Evolutionary conservation across 805 yeast genomes (phyloP), one percentile per base, ranked within the genome.

Genomic region (Lipomyces yamadae): DNA sequence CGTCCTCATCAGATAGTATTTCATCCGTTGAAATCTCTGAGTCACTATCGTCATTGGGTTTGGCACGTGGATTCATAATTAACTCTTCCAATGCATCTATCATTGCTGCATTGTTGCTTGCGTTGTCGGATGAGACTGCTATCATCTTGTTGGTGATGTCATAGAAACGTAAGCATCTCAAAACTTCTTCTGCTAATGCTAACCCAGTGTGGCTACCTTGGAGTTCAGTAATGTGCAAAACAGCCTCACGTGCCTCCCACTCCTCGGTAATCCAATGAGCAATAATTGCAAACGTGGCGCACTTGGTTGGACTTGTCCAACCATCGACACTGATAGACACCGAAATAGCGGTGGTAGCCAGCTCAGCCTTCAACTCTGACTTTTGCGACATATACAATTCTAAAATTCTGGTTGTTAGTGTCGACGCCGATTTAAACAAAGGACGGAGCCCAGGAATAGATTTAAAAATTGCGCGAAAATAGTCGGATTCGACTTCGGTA

Each of bases 401-500:
- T n/a, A 50, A 50, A 50, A 50, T 50, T 50, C 54, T 29, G 29
- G 54, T 50, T 50, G n/a, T 50, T 3, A 4, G 30, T n/a, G 54
- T 50, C 54, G 54, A 50, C 29, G 54, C 54, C n/a, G 54, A 50
- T n/a, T 50, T 50, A 50, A 15, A 50, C 54, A 50, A 50, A 50
- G 8, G 54, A 15, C 8, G 13, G 54, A 50, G 54, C 18, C 54
- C 29, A 50, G 54, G 54, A 50, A 50, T 50, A n/a, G 30, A 15
- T 50, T 50, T 50, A 50, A 50, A 50, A 6, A 50, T 50, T 50
- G 54, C 54, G 29, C 54, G 54, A 50, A 50, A 50, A 50, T 50
- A 50, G 54, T 50, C 54, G 54, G 54, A 50, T 50, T 50, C 54
- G 54, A 50, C 29, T 50, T 50, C 54, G 18, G 54, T 50, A 50